Percentiles rank a stretch among this genome's conserved stretches.
Conservation (phyloP, 2,329 filamentous ascomycete species). For the Cordyceps tenuipes region DNA sequence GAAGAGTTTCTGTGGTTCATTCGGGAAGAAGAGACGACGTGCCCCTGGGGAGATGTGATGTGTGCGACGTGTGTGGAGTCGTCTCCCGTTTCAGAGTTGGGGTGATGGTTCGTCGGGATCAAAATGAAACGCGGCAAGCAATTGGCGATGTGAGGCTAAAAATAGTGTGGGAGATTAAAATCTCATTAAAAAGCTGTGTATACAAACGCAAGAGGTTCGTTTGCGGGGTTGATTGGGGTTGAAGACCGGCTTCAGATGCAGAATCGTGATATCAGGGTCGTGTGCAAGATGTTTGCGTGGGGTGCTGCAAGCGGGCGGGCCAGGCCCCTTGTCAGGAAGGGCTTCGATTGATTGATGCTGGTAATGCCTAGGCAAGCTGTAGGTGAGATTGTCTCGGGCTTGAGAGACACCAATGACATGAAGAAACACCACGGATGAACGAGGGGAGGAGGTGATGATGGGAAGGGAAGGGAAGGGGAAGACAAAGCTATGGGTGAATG, state of each 20-base stretch:
- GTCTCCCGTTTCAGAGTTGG: slow-evolving; percentile 9
- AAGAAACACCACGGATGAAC: background rate
- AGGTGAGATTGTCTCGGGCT: background rate
- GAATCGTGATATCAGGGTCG: slow-evolving; percentile 5
- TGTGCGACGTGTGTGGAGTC: slow-evolving; percentile 9
- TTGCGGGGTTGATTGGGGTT: slow-evolving; percentile 15
- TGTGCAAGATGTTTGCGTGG: background rate
- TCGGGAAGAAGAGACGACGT: background rate
- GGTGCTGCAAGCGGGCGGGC: background rate
- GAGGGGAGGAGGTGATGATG: slow-evolving; percentile 10
- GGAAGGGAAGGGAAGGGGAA: slow-evolving; percentile 17
- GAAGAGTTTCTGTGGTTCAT: slow-evolving; percentile 24
- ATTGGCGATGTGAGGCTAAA: background rate
- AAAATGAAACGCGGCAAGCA: slow-evolving; percentile 12
- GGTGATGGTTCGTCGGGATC: background rate
- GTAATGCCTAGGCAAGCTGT: background rate
- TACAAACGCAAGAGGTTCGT: slow-evolving; percentile 1
- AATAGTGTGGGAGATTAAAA: background rate
- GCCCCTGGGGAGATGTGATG: background rate
- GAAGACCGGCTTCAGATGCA: slow-evolving; percentile 12
- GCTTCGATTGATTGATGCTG: background rate
- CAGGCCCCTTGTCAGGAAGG: background rate
- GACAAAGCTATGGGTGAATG: slow-evolving; percentile 17
- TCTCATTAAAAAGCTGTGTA: background rate
- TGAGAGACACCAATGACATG: background rate